phyloP scores from a whole-genome alignment of 148 eudicot genomes.

The Camellia japonica region DNA sequence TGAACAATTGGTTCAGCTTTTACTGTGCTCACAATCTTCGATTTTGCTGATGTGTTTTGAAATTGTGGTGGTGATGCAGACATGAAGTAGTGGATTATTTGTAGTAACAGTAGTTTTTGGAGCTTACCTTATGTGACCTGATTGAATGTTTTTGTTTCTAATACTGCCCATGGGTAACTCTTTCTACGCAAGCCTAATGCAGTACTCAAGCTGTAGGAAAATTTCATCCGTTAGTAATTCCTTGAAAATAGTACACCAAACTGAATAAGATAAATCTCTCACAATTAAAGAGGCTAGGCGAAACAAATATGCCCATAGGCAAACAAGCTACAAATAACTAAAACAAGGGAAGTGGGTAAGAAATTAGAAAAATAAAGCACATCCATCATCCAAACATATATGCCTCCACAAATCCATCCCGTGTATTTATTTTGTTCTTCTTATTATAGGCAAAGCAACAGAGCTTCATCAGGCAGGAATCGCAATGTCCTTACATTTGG shows the following conservation, averaged over 20 bases:
- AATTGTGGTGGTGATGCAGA: not conserved
- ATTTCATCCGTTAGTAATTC: not conserved
- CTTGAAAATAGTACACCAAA: not conserved
- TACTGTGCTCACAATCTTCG: not conserved
- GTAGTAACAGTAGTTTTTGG: not conserved
- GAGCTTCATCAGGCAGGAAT: conserved; percentile 29
- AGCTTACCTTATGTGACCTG: not conserved
- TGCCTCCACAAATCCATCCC: no score
- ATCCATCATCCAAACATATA: no score
- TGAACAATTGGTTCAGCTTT: not conserved
- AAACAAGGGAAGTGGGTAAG: no score
- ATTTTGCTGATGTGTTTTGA: not conserved
- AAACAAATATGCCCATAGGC: no score
- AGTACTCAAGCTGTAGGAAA: not conserved
- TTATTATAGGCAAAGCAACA: conserved; percentile 28
- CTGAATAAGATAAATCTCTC: no score
- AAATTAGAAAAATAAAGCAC: no score
- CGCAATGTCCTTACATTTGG: conserved; percentile 18
- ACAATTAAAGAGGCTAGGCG: no score
- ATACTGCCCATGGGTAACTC: not conserved
- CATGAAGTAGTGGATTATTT: not conserved
- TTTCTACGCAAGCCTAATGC: not conserved
- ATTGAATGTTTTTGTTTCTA: not conserved
- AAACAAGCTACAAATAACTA: no score
- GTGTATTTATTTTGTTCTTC: not conserved